A percentile compares a stretch with the other conserved stretches of the same genome.
These are phyloP conservation scores for Talaromyces thailandensis DNA, from an alignment of 495 filamentous ascomycete species.

Conservation along the genomic window DNA sequence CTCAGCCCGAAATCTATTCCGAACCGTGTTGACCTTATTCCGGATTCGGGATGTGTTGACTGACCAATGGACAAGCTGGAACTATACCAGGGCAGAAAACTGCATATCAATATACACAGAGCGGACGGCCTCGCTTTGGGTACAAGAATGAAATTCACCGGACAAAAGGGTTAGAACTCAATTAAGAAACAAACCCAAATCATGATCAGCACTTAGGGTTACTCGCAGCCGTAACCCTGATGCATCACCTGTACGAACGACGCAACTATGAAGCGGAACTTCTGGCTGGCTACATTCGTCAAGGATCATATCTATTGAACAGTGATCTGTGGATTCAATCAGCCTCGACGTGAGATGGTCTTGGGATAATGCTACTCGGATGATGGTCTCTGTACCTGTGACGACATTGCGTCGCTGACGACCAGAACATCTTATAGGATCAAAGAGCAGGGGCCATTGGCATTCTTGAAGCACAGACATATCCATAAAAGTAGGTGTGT, in stretches of 20 bases:
- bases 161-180: neutral
- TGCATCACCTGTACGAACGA: neutral
- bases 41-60: neutral
- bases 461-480: neutral
- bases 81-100: neutral
- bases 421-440: too few species aligned
- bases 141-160: neutral
- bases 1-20: neutral
- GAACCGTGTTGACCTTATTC: slow-evolving; percentile 1
- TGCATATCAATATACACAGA: too few species aligned
- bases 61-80: neutral
- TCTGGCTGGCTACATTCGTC: neutral
- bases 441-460: too few species aligned
- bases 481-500: neutral
- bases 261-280: neutral
- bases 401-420: too few species aligned
- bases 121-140: too few species aligned
- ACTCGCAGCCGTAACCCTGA: neutral
- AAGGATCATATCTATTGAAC: too few species aligned
- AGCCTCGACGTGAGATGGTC: too few species aligned
- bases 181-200: neutral
- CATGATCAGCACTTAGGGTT: neutral
- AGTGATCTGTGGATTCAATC: too few species aligned
- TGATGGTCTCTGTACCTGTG: too few species aligned
- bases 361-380: too few species aligned